These are phyloP conservation scores for Backusella westeae DNA, from an alignment of 192 early-diverging fungal species.

Conservation along the genomic window DNA sequence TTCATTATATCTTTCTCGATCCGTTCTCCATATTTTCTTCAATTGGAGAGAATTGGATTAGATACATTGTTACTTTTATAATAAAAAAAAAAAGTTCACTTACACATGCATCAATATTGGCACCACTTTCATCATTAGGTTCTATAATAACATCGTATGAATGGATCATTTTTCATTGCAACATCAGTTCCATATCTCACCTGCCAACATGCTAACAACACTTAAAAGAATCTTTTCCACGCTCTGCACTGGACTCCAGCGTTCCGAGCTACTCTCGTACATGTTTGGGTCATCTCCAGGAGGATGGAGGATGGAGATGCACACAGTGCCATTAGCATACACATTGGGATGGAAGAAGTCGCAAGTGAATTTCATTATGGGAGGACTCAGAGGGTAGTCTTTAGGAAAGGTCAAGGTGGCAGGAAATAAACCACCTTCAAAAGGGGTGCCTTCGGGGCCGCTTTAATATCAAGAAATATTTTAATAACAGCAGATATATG, in stretches of 20 bases:
- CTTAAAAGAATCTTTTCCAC: conserved; percentile 97
- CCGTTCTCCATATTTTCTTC: conserved; percentile 87
- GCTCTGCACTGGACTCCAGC: conserved; percentile 97
- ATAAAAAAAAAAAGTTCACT: conserved; percentile 28
- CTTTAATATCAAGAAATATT: conserved; percentile 35
- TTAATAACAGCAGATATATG: no score
- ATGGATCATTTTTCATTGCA: conserved; percentile 5
- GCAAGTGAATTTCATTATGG: conserved; percentile 95
- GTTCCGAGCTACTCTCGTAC: conserved; percentile 94
- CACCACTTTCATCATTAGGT: conserved; percentile 97
- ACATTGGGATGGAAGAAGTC: conserved; percentile 97
- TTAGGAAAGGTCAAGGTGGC: conserved; percentile 85
- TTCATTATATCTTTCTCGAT: conserved; percentile 79
- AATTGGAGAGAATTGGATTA: neutral
- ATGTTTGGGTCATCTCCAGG: conserved; percentile 98
- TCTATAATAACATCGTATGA: conserved; percentile 41
- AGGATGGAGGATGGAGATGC: conserved; percentile 97
- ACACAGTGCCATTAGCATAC: conserved; percentile 93
- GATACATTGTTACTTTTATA: no score
- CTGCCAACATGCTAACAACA: conserved; percentile 93
- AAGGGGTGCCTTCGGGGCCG: conserved; percentile 90
- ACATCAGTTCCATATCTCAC: conserved; percentile 25
- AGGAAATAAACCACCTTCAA: conserved; percentile 93
- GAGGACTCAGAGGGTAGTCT: conserved; percentile 96
- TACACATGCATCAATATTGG: conserved; percentile 96